Base-by-base conservation (phyloP, 2,329 filamentous ascomycete species). In the Pestalotiopsis sp. region DNA sequence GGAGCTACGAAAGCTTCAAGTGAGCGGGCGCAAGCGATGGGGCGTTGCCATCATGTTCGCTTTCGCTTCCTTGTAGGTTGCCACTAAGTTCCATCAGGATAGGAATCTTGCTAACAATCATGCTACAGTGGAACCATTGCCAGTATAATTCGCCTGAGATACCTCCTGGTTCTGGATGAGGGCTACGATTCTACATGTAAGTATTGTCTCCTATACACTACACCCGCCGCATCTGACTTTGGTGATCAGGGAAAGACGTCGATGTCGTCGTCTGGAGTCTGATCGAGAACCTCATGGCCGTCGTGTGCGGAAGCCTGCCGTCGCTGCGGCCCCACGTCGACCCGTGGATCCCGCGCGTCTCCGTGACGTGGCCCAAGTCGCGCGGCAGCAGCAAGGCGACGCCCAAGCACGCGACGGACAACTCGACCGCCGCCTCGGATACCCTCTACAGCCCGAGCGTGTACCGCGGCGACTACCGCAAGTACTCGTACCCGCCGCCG, bases 111-210 rank as follows among this genome's bases (percentile, higher is more conserved):
- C 20, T 31, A 4, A 64, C 12, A 1, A n/a, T 49, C 4, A 17
- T 64, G 12, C 25, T 14, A 64, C 2, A 64, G 62, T 31, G 62
- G 62, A 23, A 64, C 62, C n/a, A 52, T 64, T 49, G 62, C 62
- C 23, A 64, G 62, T 56, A 64, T 64, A 4, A 39, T 64, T 2
- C 62, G 62, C 12, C 20, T 64, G 2, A 25, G 23, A 11, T 64
- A 64, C 14, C 38, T 64, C 17, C 14, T 64, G 20, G 38, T 23
- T 9, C 12, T 64, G n/a, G n/a, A 49, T 45, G 39, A 56, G 4
- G 9, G 23, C 17, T 23, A 38, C 41, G 62, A 64, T n/a, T 20
- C 62, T 1, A 49, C 62, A 23, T 64, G 62, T 64, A 4, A 52
- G 62, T 31, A 36, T 7, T 27, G 11, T 14, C 6, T 14, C 2